phyloP scores from a whole-genome alignment of 139 green algal genomes.

The Protoeuglena noctilucae region DNA sequence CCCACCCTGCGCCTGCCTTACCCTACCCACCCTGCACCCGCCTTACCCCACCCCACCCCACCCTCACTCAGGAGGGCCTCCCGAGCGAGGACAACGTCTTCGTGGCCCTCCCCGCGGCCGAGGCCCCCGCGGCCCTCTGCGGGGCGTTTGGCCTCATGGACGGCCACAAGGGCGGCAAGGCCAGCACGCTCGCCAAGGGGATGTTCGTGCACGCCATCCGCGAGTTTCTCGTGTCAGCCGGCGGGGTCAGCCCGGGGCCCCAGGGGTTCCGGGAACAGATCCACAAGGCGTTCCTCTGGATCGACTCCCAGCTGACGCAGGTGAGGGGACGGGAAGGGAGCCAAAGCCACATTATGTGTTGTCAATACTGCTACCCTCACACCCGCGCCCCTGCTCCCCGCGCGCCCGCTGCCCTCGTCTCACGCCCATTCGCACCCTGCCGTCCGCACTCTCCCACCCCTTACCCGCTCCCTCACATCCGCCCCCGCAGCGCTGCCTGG shows the following conservation, averaged over 20 bases:
- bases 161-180: background rate
- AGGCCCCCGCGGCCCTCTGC: background rate
- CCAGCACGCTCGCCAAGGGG: background rate
- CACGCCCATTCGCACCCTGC: no score
- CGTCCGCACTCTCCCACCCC: no score
- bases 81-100: background rate
- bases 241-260: no score
- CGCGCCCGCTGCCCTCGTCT: no score
- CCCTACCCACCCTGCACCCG: no score
- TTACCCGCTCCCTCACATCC: no score
- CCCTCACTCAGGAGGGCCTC: background rate
- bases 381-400: no score
- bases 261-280: background rate
- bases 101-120: background rate
- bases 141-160: background rate
- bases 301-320: background rate
- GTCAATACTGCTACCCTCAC: no score
- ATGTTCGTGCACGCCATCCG: background rate
- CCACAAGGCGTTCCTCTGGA: background rate
- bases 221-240: background rate
- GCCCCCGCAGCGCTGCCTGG: background rate
- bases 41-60: no score
- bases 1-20: no score
- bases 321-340: no score
- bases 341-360: no score